These are phyloP conservation scores for Triticum monococcum DNA, from an alignment of 176 grass and related monocot genomes.

Conservation along the genomic window DNA sequence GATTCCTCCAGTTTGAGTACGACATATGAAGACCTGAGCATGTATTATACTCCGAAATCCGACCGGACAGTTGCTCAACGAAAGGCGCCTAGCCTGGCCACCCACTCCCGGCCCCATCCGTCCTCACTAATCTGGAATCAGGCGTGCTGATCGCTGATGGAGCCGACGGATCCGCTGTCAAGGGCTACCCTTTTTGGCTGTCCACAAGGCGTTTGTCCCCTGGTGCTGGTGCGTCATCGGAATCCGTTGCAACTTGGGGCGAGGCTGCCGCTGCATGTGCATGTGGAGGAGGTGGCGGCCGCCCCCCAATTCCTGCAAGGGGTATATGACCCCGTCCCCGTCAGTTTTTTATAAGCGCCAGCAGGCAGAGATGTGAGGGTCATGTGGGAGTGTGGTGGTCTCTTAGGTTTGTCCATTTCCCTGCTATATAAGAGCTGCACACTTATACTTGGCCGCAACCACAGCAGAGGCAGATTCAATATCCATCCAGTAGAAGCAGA, in stretches of 20 bases:
- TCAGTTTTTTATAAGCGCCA: neutral
- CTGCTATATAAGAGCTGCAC: neutral
- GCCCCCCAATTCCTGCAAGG: constrained; percentile 27
- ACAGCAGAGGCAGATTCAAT: neutral
- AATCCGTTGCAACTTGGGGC: constrained; percentile 26
- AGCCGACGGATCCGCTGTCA: neutral
- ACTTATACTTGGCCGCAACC: constrained; percentile 7
- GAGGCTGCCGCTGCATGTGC: constrained; percentile 22
- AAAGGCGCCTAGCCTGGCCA: neutral
- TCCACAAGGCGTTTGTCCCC: constrained; percentile 18
- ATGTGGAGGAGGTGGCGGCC: neutral
- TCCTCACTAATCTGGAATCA: neutral
- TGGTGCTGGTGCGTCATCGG: neutral
- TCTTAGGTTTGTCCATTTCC: neutral
- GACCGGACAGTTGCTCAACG: constrained; percentile 24
- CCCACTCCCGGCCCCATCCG: neutral
- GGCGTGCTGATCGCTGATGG: neutral
- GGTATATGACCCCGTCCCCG: constrained; percentile 31
- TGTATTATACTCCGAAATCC: neutral
- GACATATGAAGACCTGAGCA: neutral
- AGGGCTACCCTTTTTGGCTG: neutral
- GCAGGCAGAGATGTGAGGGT: neutral
- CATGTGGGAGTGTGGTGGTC: neutral
- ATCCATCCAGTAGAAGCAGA: neutral
- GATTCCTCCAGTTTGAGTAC: constrained; percentile 8